Conservation (phyloP, 306 rosid genomes). For the Sindora glabra region DNA sequence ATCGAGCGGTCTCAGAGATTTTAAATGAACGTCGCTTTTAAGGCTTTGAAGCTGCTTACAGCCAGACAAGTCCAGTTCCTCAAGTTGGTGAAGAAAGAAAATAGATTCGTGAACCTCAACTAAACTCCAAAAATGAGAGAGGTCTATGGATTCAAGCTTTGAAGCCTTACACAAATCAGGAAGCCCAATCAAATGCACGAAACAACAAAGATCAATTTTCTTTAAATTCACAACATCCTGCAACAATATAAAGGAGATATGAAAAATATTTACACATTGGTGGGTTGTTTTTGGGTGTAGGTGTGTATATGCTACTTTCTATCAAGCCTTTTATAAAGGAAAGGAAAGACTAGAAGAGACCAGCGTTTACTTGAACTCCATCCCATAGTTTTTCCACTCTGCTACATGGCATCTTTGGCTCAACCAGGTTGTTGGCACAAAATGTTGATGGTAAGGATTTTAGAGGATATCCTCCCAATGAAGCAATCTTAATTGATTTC, state of each 20-base stretch:
- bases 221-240: slow-evolving; percentile 4
- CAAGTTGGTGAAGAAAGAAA: neutral
- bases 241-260: neutral
- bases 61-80: neutral
- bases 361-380: neutral
- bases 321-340: too few relatives aligned
- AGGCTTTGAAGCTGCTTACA: slow-evolving; percentile 10
- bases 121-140: neutral
- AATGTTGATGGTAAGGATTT: neutral
- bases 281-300: too few relatives aligned
- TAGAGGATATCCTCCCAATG: neutral
- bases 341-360: neutral
- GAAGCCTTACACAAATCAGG: neutral
- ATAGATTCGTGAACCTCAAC: slow-evolving; percentile 3
- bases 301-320: neutral
- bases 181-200: neutral
- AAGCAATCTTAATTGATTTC: neutral
- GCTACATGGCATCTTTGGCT: neutral
- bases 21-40: neutral
- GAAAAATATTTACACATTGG: too few relatives aligned
- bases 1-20: rapidly evolving
- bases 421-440: neutral
- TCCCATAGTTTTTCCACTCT: neutral
- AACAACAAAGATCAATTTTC: neutral
- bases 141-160: neutral